Evolutionary conservation across 2,329 filamentous ascomycete genomes (phyloP), one percentile per base, ranked within the genome.

Genomic region (Polytolypa hystricis): DNA sequence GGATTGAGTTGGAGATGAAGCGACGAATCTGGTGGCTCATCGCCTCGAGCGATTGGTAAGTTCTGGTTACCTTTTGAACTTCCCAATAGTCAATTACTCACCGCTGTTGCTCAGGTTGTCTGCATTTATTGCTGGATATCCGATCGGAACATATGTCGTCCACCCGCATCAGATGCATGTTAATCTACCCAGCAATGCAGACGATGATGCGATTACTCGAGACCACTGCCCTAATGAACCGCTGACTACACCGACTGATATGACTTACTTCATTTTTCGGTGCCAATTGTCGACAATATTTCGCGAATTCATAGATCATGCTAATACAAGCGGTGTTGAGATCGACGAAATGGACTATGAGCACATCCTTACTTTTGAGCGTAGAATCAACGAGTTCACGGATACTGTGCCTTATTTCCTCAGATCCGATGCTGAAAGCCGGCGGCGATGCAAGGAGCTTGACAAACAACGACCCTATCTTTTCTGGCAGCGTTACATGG

Each of bases 1-100:
- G 39, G 4, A 38, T 53, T 4, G 50, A 57, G 5, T 17, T 56
- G 14, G 63, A 66, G 39, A 42, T 62, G 4, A 58, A 55, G 14
- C 51, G 64, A n/a, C 51, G 64, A 2, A 43, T 62, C 2, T 65
- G 60, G 60, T 66, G 64, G 64, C 58, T 65, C 34, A 40, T 65
- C 10, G 51, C 49, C 2, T 54, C 60, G 1, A 62, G 56, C n/a
- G 64, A 66, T 40, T 66, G 63, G 64, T 61, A 53, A 19, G 49
- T 39, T 20, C 2, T 8, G 4, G 18, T 8, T 3, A n/a, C 14
- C 16, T 25, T 23, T 40, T 23, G 9, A 10, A 26, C 28, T 4
- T 5, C 9, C 10, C 9, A 3, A n/a, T 18, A n/a, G 30, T 37
- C 32, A 9, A 33, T 34, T n/a, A 34, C 16, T 25, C 11, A 17